Evolutionary conservation across 192 early-diverging fungal species (phyloP), one percentile per base, ranked within the genome.

Genomic region (Chytriomyces sp.): DNA sequence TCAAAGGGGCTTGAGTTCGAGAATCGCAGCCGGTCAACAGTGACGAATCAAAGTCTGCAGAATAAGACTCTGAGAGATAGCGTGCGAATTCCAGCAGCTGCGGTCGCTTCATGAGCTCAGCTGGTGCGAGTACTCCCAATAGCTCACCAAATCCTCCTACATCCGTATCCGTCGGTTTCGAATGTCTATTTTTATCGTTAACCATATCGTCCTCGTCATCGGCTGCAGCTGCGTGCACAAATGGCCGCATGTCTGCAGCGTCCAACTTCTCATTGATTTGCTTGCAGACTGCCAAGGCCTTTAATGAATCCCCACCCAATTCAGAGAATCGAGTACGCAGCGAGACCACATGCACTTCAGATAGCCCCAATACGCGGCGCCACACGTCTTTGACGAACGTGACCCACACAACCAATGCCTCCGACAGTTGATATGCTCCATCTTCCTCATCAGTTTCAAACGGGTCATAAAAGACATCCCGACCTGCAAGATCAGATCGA

Each of bases 291-390:
- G 41, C 33, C 37, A 81, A 39, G 4, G 79, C 79, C 30, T 73
- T 67, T 17, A 81, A 49, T 3, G 79, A 81, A 64, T 81, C 79
- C 7, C 79, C 75, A 39, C 79, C 79, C 10, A 72, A 63, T 49
- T 77, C 75, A 14, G 22, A 26, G 60, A 81, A 81, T 34, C 73
- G 40, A 33, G 56, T 49, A 6, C 17, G 3, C 4, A 2, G 40
- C 19, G 52, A n/a, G 3, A 75, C 22, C n/a, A 5, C 52, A 56
- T 52, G 14, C 5, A 14, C 31, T 26, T 37, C 56, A 17, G 52
- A 5, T 1, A 73, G 14, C 26, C 63, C 63, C 25, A 77, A 52
- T 14, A 52, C 75, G 17, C 37, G 8, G 17, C 17, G 25, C 77
- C 77, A 78, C 10, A 54, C 65, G n/a, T 34, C 30, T 17, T 19